Percentiles rank a stretch among this genome's conserved stretches.
Conservation (phyloP, 1,284 basidiomycete species). For the Veloboletus limbatus region DNA sequence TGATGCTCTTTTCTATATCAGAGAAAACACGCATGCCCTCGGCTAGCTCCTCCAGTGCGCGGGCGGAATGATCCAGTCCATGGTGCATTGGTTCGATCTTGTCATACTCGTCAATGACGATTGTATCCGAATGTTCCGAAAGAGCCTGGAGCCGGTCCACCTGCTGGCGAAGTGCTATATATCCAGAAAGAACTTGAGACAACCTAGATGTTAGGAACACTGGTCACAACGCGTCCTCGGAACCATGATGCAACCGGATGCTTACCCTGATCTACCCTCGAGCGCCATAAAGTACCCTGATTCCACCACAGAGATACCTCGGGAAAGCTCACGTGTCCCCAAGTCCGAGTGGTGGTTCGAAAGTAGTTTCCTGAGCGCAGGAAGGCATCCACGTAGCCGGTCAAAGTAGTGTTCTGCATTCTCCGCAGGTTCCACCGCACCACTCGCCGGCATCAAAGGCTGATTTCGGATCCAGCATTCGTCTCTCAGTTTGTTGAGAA, state of each 20-base stretch:
- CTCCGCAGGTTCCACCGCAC: conserved; percentile 24
- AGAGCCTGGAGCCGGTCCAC: conserved; percentile 22
- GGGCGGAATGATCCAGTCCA: conserved; percentile 30
- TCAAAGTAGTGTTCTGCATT: conserved; percentile 71
- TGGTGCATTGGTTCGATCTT: conserved; percentile 27
- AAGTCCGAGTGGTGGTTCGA: conserved; percentile 79
- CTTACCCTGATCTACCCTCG: conserved; percentile 47
- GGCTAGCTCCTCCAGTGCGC: conserved; percentile 41
- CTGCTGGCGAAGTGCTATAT: conserved; percentile 15
- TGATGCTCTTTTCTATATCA: conserved; percentile 31
- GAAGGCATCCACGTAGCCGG: conserved; percentile 67
- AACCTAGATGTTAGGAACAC: conserved; percentile 34
- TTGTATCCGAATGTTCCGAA: conserved; percentile 21
- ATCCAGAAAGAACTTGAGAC: conserved; percentile 27
- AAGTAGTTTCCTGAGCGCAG: conserved; percentile 64
- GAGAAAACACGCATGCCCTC: conserved; percentile 36
- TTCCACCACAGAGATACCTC: conserved; percentile 79
- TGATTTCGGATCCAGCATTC: conserved; percentile 69
- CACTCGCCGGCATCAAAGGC: conserved; percentile 37
- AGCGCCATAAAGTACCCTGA: conserved; percentile 70
- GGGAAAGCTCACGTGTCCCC: conserved; percentile 79
- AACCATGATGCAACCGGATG: background rate
- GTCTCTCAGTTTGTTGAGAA: conserved; percentile 63
- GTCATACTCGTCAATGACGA: conserved; percentile 15
- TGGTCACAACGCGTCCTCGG: conserved; percentile 1